Percentiles rank a stretch among this genome's conserved stretches.
Conservation (phyloP, 1,139 yeast species). For the Nakaseomyces delphensis region DNA sequence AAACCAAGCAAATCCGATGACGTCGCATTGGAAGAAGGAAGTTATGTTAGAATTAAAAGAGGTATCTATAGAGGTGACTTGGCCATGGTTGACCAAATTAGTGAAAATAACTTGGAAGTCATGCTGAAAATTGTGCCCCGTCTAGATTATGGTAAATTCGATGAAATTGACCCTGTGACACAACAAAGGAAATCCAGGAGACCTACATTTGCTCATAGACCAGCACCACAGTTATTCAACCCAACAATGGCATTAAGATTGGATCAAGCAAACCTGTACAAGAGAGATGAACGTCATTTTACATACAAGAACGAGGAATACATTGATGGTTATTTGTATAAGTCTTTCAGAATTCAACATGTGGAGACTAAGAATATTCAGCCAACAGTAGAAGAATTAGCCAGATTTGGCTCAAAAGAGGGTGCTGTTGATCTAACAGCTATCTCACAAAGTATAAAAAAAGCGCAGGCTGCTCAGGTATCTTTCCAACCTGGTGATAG, state of each 20-base stretch:
- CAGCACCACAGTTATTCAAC: constrained; percentile 77
- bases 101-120: constrained; percentile 92
- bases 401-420: constrained; percentile 61
- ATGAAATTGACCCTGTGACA: constrained; percentile 45
- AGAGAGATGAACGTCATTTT: constrained; percentile 69
- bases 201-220: constrained; percentile 50
- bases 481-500: constrained; percentile 89
- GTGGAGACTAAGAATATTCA: constrained; percentile 76
- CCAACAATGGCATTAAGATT: constrained; percentile 62
- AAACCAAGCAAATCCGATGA: constrained; percentile 86
- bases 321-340: constrained; percentile 75
- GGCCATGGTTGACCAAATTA: constrained; percentile 85
- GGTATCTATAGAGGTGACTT: constrained; percentile 91
- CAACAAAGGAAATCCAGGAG: constrained; percentile 43
- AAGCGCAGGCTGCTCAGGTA: constrained; percentile 46
- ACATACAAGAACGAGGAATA: constrained; percentile 82
- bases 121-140: constrained; percentile 88
- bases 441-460: constrained; percentile 74
- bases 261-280: constrained; percentile 50
- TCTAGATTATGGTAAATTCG: constrained; percentile 73
- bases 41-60: constrained; percentile 80
- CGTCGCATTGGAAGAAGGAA: constrained; percentile 81
- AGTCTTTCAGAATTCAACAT: constrained; percentile 77
- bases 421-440: constrained; percentile 80
- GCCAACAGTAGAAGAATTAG: constrained; percentile 83